Conservation (phyloP, 768 basidiomycete genomes). For the Psilocybe cyanescens region DNA sequence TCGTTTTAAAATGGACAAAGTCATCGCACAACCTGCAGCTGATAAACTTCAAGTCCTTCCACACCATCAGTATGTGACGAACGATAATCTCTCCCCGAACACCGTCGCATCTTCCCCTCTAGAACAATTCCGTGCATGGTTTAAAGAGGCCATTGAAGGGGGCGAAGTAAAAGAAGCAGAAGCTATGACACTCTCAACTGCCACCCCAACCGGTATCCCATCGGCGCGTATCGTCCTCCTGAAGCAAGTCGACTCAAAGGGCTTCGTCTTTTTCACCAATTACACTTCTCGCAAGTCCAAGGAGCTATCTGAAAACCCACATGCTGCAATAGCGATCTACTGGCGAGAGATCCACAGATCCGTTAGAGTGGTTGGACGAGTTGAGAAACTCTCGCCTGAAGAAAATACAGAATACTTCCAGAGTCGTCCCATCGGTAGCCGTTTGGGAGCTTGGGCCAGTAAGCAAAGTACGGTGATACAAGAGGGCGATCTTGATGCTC, state of each 20-base stretch:
- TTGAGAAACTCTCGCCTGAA: constrained; percentile 72
- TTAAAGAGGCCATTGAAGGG: constrained; percentile 61
- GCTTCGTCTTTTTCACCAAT: constrained; percentile 98
- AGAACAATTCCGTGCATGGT: constrained; percentile 87
- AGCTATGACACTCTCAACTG: constrained; percentile 82
- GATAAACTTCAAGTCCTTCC: constrained; percentile 70
- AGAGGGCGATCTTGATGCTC: constrained; percentile 69
- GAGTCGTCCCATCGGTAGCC: constrained; percentile 80
- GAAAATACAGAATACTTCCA: constrained; percentile 87
- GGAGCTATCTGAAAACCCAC: constrained; percentile 78
- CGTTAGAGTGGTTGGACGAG: constrained; percentile 84
- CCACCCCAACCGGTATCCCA: constrained; percentile 73
- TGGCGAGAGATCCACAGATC: constrained; percentile 86
- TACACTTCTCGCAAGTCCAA: constrained; percentile 91
- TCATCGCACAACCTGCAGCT: constrained; percentile 48
- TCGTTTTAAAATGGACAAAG: constrained; percentile 37
- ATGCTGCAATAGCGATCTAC: constrained; percentile 86
- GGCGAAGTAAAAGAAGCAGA: constrained; percentile 84
- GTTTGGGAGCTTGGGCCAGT: constrained; percentile 93
- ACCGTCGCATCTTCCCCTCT: constrained; percentile 71
- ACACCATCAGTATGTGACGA: constrained; percentile 75
- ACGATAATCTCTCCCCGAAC: constrained; percentile 65
- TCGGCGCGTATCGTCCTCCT: constrained; percentile 90
- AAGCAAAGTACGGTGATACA: constrained; percentile 80
- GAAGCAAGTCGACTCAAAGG: constrained; percentile 85